These are phyloP conservation scores for Globisporangium irregulare DNA, from an alignment of 352 stramenopile genomes.

Conservation along the genomic window DNA sequence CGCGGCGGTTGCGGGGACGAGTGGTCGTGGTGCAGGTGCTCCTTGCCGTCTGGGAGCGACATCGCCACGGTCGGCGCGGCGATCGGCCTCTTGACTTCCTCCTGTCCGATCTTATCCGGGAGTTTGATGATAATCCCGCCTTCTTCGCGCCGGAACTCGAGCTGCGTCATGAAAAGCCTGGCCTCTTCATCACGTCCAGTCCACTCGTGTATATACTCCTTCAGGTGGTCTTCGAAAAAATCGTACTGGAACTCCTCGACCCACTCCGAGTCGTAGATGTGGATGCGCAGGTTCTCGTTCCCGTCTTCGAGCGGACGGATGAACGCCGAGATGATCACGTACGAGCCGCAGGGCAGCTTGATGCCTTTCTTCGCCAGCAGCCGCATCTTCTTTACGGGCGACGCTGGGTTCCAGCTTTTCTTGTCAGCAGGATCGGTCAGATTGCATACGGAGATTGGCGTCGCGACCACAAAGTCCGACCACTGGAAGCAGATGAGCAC, in stretches of 20 bases:
- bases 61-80: slow-evolving; percentile 1
- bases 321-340: slow-evolving; percentile 69
- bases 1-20: background rate
- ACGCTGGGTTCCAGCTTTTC: slow-evolving; percentile 23
- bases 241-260: slow-evolving; percentile 80
- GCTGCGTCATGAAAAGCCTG: slow-evolving; percentile 40
- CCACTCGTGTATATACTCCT: slow-evolving; percentile 45
- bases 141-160: slow-evolving; percentile 62
- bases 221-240: slow-evolving; percentile 62
- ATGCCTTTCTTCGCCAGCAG: slow-evolving; percentile 55
- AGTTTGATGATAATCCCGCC: slow-evolving; percentile 68
- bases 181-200: slow-evolving; percentile 36
- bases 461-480: slow-evolving; percentile 70
- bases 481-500: slow-evolving; percentile 70
- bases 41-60: slow-evolving; percentile 2
- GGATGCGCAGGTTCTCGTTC: slow-evolving; percentile 65
- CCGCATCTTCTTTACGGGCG: slow-evolving; percentile 51
- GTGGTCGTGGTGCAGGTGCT: slow-evolving; percentile 11
- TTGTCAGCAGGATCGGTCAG: background rate
- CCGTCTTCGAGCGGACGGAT: slow-evolving; percentile 65
- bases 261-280: slow-evolving; percentile 70
- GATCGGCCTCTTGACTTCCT: background rate
- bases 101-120: slow-evolving; percentile 31
- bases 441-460: slow-evolving; percentile 28
- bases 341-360: slow-evolving; percentile 53